Percentiles rank a stretch among this genome's conserved stretches.
These are phyloP conservation scores for Neonectria ditissima DNA, from an alignment of 2,329 filamentous ascomycete genomes.

Conservation along the genomic window DNA sequence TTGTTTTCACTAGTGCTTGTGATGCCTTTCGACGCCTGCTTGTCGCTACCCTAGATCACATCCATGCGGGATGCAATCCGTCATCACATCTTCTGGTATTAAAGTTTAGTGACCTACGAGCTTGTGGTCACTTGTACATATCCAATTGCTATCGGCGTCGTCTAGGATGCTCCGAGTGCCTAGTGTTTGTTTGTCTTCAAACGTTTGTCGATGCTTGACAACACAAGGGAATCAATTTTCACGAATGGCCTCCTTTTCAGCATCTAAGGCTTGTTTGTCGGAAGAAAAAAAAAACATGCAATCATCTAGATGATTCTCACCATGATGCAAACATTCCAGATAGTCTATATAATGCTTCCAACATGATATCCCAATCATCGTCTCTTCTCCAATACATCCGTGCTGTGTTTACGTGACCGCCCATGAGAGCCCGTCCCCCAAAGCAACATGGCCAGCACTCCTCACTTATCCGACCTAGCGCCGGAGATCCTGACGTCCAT, in stretches of 20 bases:
- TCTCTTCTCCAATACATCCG: background rate
- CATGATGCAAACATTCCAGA: background rate
- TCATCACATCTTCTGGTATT: background rate
- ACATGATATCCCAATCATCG: background rate
- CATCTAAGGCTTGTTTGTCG: too few relatives aligned
- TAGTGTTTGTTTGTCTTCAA: background rate
- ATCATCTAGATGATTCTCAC: background rate
- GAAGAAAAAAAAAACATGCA: background rate
- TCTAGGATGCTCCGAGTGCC: background rate
- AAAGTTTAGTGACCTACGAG: too few relatives aligned
- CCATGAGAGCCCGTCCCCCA: background rate
- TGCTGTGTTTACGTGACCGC: too few relatives aligned
- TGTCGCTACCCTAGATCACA: background rate
- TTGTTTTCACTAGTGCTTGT: background rate
- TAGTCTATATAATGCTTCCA: background rate
- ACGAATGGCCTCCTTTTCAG: too few relatives aligned
- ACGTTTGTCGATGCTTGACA: background rate
- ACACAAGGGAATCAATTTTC: too few relatives aligned
- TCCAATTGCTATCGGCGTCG: background rate
- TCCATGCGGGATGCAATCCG: background rate
- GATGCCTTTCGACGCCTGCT: background rate
- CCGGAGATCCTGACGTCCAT: constrained; percentile 28
- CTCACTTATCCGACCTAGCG: too few relatives aligned
- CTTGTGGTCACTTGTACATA: background rate
- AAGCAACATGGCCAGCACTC: background rate